These are phyloP conservation scores for Aspergillus piperis DNA, from an alignment of 2,329 filamentous ascomycete genomes.

Conservation along the genomic window DNA sequence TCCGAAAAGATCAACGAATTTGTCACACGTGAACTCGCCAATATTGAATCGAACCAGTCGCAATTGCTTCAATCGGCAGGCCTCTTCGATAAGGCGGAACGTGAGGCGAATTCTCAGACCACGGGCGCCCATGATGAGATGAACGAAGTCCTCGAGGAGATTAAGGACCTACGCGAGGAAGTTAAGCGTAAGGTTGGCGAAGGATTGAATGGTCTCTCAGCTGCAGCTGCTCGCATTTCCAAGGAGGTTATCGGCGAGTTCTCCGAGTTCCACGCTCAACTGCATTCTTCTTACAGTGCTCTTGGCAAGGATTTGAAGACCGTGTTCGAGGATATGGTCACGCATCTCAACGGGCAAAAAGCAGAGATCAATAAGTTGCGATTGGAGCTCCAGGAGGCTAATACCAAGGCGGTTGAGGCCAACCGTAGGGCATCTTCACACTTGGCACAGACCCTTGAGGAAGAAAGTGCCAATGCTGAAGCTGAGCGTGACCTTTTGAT, in stretches of 20 bases:
- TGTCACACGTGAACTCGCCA: slow-evolving; percentile 71
- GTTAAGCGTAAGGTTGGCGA: slow-evolving; percentile 85
- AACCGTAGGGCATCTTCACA: slow-evolving; percentile 66
- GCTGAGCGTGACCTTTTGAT: slow-evolving; percentile 74
- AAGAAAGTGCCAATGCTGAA: slow-evolving; percentile 72
- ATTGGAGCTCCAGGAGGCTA: slow-evolving; percentile 70
- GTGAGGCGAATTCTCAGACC: slow-evolving; percentile 59
- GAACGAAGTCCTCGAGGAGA: slow-evolving; percentile 89
- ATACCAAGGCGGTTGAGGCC: slow-evolving; percentile 66
- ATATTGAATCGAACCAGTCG: slow-evolving; percentile 68
- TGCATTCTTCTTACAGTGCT: slow-evolving; percentile 80
- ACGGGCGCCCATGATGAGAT: slow-evolving; percentile 72
- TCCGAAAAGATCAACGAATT: slow-evolving; percentile 74
- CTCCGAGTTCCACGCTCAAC: slow-evolving; percentile 74
- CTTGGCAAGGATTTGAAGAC: slow-evolving; percentile 83
- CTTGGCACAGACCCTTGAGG: slow-evolving; percentile 69
- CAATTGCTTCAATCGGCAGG: slow-evolving; percentile 70
- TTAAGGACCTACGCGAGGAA: slow-evolving; percentile 82
- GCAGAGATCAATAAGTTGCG: slow-evolving; percentile 73
- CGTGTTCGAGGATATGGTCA: slow-evolving; percentile 78
- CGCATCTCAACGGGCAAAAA: slow-evolving; percentile 74
- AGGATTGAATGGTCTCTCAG: slow-evolving; percentile 78
- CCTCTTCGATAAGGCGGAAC: slow-evolving; percentile 67
- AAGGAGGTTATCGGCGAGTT: slow-evolving; percentile 86
- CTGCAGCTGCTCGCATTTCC: slow-evolving; percentile 83